Conservation (phyloP, 2,329 filamentous ascomycete species). For the Dactylellina drechsleri region DNA sequence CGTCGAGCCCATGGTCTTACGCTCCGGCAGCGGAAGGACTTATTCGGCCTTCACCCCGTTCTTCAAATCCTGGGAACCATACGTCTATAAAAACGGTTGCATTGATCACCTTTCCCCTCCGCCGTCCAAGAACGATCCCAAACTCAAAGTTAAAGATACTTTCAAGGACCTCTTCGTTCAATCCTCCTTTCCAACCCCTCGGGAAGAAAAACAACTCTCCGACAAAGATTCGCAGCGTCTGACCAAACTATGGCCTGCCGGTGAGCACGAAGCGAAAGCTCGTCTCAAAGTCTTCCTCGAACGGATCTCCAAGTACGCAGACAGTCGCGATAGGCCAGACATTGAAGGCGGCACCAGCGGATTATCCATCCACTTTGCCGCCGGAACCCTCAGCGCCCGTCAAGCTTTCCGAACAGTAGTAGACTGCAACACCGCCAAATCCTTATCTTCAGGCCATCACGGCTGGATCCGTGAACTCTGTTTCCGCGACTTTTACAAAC, state of each 20-base stretch:
- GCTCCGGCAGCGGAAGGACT: constrained; percentile 73
- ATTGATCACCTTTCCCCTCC: constrained; percentile 72
- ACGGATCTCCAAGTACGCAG: constrained; percentile 71
- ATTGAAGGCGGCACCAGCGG: constrained; percentile 71
- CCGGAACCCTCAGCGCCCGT: constrained; percentile 74
- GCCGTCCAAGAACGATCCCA: constrained; percentile 68
- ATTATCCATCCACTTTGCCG: constrained; percentile 77
- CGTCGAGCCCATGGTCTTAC: constrained; percentile 69
- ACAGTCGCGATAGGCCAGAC: constrained; percentile 73
- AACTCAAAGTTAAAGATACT: constrained; percentile 10
- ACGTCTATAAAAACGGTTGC: constrained; percentile 76
- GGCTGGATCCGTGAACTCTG: constrained; percentile 52
- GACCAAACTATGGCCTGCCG: constrained; percentile 69
- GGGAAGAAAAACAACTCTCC: constrained; percentile 57
- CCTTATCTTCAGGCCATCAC: constrained; percentile 58
- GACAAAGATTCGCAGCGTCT: constrained; percentile 58
- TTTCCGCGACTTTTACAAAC: constrained; percentile 81
- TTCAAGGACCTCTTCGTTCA: constrained; percentile 37
- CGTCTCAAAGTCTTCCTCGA: constrained; percentile 76
- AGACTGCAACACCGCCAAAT: constrained; percentile 70
- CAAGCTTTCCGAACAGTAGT: constrained; percentile 74
- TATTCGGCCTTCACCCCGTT: constrained; percentile 87
- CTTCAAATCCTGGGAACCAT: constrained; percentile 78
- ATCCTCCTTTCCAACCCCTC: constrained; percentile 46
- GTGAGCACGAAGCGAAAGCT: constrained; percentile 75